Base-by-base conservation (phyloP, 2,329 filamentous ascomycete species). In the Capronia epimyces region DNA sequence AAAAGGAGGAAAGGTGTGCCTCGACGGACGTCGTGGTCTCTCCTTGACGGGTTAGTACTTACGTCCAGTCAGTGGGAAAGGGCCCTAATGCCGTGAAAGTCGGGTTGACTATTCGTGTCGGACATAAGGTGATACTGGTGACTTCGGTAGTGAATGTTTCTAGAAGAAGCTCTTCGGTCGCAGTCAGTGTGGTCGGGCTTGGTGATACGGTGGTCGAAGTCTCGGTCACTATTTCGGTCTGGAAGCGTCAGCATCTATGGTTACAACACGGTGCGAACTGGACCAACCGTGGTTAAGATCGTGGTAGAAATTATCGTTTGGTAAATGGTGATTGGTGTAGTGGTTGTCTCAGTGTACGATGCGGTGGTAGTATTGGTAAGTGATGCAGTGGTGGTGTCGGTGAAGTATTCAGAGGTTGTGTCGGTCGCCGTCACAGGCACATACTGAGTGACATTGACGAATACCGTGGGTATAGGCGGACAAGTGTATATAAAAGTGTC, bases 51-150 rank as follows among this genome's bases (percentile, higher is more conserved):
- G 6, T 12, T 34, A 4, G 22, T 39, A 58, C 56, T 56, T 50
- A 58, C 56, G 56, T 58, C 56, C 56, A 58, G 43, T 67, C 59
- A 2, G 59, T 58, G 16, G 65, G 65, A 13, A 64, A 57, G 8
- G 62, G 53, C 9, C 40, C 50, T 1, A 58, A 27, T 7, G 63
- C 60, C 7, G 62, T 67, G 47, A 63, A 66, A 2, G 60, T 62
- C 16, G 65, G 65, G 47, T 67, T 67, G 36, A 49, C 50, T 15
- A 60, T 59, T 22, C 64, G 57, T 34, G 56, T 62, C 7, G 65
- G 54, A 46, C 65, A 67, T 27, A 66, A 50, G 31, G 62, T 63
- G 7, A 60, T 47, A 3, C 51, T 55, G 16, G 53, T 58, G 8
- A 53, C 50, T 43, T 49, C 22, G 8, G 39, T 25, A 3, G 55